A percentile compares a stretch with the other conserved stretches of the same genome.
phyloP scores from a whole-genome alignment of 495 filamentous ascomycete species.

The Podospora appendiculata region DNA sequence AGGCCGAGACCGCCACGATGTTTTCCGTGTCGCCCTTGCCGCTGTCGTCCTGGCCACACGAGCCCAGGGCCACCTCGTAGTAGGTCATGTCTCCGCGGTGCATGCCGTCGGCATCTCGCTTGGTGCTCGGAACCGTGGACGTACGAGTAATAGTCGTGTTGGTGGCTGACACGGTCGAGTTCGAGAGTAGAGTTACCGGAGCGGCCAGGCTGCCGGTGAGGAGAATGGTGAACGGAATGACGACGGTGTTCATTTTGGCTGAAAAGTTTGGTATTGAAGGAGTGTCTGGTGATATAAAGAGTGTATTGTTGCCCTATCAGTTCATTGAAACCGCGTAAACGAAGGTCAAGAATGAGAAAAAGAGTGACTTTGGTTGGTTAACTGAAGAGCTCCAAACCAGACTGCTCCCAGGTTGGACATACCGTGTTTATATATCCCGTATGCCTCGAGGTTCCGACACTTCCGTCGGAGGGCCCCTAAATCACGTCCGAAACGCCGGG shows the following conservation, averaged over 20 bases:
- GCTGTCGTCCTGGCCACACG: conserved; percentile 30
- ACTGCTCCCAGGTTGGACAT: too few relatives aligned
- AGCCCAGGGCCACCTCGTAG: conserved; percentile 31
- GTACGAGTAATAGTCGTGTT: neutral
- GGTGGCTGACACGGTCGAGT: neutral
- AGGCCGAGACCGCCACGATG: conserved; percentile 31
- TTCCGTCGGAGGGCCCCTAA: too few relatives aligned
- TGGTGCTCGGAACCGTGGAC: neutral
- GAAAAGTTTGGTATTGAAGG: neutral
- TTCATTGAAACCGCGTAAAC: neutral
- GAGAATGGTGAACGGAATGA: neutral
- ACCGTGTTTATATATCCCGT: too few relatives aligned
- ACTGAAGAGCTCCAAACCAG: too few relatives aligned
- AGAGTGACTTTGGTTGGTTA: too few relatives aligned
- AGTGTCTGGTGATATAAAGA: neutral
- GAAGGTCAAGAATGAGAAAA: too few relatives aligned
- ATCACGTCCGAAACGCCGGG: too few relatives aligned
- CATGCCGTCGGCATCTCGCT: neutral
- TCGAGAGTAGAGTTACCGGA: neutral
- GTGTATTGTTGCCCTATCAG: neutral
- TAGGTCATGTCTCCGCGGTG: conserved; percentile 34
- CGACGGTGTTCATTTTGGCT: conserved; percentile 6
- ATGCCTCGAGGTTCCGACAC: too few relatives aligned
- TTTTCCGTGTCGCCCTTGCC: conserved; percentile 24
- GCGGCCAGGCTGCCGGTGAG: conserved; percentile 1